Base-by-base conservation (phyloP, 2,329 filamentous ascomycete species). In the Cladobotryum protrusum region DNA sequence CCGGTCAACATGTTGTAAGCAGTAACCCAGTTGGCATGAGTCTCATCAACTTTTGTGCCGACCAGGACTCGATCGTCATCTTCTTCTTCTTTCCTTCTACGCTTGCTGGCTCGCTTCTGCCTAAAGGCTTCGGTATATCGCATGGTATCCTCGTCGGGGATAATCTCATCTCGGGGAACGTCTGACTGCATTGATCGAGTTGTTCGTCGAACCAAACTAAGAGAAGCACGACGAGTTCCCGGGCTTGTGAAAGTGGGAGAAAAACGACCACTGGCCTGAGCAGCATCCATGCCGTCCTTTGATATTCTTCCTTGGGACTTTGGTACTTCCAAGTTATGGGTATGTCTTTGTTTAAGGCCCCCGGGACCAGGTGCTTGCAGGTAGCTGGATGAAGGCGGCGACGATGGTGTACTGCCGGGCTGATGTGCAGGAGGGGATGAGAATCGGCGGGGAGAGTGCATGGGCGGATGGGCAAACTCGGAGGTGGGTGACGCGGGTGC, bases 1-100 rank as follows among this genome's bases (percentile, higher is more conserved):
- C 93, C 93, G 36, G 93, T 99, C 72, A 99, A 79, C 93, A 99
- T 99, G 70, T 99, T 99, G 75, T 99, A 99, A 52, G 93, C 93
- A 2, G 90, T 96, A 41, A 95, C 90, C 85, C 88, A 99, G 68
- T 97, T 97, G 58, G 89, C 87, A 67, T 99, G 93, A 62, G 89
- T 87, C 73, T 97, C 91, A 65, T 99, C 93, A 47, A 99, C 93
- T 72, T 96, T 97, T 52, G 89, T 99, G 52, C 93, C 93, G 15
- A 99, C 91, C 32, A 97, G 79, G 9, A 99, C 92, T 54, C 91
- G 83, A 61, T 97, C 92, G 54, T 97, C 93, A 57, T 96, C 90
- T 59, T 96, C 86, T 55, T 85, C 86, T 55, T 96, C 91, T 62
- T 84, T 86, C 59, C 85, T 79, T 67, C 83, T 87, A 65, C 87